Percentiles rank a stretch among this genome's conserved stretches.
These are phyloP conservation scores for Puccinellia tenuiflora DNA, from an alignment of 176 grass and related monocot genomes.

Conservation along the genomic window DNA sequence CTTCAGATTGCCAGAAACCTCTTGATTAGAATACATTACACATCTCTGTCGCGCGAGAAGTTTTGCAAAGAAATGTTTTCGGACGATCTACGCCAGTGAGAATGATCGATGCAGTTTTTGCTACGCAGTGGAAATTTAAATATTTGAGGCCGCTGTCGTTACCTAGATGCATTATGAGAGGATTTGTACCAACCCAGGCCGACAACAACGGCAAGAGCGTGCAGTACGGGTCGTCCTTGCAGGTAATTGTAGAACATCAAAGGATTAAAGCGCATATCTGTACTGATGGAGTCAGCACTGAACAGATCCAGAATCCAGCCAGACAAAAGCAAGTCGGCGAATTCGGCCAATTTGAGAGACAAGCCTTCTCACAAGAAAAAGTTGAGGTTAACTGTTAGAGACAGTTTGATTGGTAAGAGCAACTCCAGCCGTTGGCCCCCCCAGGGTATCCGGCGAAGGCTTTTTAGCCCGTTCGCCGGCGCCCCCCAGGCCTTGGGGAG, in stretches of 20 bases:
- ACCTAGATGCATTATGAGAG: not conserved
- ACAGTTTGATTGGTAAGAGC: too few species aligned
- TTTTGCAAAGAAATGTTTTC: not conserved
- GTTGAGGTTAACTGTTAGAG: too few species aligned
- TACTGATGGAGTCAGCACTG: too few species aligned
- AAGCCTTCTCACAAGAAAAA: too few species aligned
- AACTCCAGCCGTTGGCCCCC: too few species aligned
- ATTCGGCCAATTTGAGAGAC: too few species aligned
- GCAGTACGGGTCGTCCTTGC: not conserved
- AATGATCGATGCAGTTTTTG: not conserved
- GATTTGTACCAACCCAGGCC: not conserved
- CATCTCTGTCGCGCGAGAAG: not conserved
- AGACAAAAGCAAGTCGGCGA: too few species aligned
- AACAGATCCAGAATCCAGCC: too few species aligned
- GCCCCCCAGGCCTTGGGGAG: too few species aligned
- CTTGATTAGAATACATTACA: not conserved
- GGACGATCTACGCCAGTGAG: not conserved
- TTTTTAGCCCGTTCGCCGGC: too few species aligned
- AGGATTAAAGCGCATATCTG: too few species aligned
- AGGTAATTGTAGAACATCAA: not conserved
- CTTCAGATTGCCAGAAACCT: not conserved
- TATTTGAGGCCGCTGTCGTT: not conserved
- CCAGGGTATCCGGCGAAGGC: too few species aligned
- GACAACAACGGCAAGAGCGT: not conserved
- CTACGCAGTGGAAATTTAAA: not conserved